Evolutionary conservation across 805 yeast species (phyloP), one percentile per base, ranked within the genome.

Genomic region (Ogataea wickerhamii): DNA sequence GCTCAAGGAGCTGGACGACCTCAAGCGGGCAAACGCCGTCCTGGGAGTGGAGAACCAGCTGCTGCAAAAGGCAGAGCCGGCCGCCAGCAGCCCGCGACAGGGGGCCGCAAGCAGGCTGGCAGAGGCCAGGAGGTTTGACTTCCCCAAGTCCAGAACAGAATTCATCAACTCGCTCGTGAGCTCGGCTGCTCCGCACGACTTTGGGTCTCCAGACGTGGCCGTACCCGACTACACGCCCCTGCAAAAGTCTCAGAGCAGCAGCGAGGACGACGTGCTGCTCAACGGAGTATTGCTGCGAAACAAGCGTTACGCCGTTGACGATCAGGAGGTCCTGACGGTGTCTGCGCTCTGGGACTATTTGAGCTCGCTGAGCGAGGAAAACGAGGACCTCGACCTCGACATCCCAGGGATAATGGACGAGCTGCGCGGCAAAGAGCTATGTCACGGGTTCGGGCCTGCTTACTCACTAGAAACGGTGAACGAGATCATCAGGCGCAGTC

Each of bases 311-410:
- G 39, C 55, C 41, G 34, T 47, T 43, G 48, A 61, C 28, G 65
- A 64, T 10, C 58, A 63, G 21, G 71, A 73, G 51, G 67, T 84
- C 29, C 62, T 86, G 43, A 86, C 88, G 0, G 66, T 85, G 0
- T 78, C 85, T 14, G 93, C 91, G 2, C 80, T 85, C 2, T 87
- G 95, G 95, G 91, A 87, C 56, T 82, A 82, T 55, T 60, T 87
- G 32, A 62, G 71, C 46, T 66, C 67, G 41, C 61, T 70, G 18
- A 75, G 70, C 39, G 68, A 66, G 28, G 60, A 67, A n/a, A 69
- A 73, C 36, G 73, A 76, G 23, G 70, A 65, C 26, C 53, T 60
- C 17, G 71, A 71, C 6, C 52, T 83, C 28, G 83, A 83, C 53
- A 64, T 83, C 29, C 60, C 67, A n/a, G 63, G 58, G 25, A 74